A percentile compares a stretch with the other conserved stretches of the same genome.
Evolutionary conservation across 148 eudicot genomes (phyloP).

Genomic region (Cornus florida): DNA sequence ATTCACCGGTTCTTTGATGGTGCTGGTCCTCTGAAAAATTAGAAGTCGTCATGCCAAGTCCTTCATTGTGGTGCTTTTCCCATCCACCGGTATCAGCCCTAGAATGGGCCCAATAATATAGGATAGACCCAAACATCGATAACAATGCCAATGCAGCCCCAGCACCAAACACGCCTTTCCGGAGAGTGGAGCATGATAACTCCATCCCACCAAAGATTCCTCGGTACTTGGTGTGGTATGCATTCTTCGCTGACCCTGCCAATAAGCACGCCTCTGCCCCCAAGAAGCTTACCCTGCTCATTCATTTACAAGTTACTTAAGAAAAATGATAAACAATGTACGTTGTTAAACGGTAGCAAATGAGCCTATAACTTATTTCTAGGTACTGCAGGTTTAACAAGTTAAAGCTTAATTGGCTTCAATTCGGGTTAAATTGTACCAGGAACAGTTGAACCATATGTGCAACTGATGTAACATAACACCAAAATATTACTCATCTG

Average conservation of each 20-base stretch:
- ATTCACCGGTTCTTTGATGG: constrained; percentile 21
- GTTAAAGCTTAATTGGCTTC: too few relatives aligned
- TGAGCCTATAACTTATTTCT: background rate
- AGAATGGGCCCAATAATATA: constrained; percentile 80
- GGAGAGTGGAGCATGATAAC: constrained; percentile 80
- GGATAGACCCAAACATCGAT: constrained; percentile 69
- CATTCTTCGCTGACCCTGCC: constrained; percentile 91
- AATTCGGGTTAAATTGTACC: too few relatives aligned
- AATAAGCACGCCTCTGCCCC: constrained; percentile 89
- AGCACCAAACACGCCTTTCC: constrained; percentile 94
- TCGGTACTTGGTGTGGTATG: constrained; percentile 87
- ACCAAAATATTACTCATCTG: too few relatives aligned
- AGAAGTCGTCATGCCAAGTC: constrained; percentile 71
- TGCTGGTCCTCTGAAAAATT: constrained; percentile 34
- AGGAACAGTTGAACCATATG: too few relatives aligned
- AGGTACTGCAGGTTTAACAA: background rate
- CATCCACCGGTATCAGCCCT: constrained; percentile 94
- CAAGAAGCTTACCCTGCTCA: constrained; percentile 78
- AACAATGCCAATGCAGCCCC: constrained; percentile 76
- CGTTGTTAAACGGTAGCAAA: background rate
- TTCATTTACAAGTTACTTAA: background rate
- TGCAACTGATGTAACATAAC: too few relatives aligned
- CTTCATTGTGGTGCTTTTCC: constrained; percentile 82
- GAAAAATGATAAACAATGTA: background rate
- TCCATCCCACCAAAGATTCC: constrained; percentile 40